These are phyloP conservation scores for Aureobasidium pullulans DNA, from an alignment of 2,329 filamentous ascomycete genomes.

Conservation along the genomic window DNA sequence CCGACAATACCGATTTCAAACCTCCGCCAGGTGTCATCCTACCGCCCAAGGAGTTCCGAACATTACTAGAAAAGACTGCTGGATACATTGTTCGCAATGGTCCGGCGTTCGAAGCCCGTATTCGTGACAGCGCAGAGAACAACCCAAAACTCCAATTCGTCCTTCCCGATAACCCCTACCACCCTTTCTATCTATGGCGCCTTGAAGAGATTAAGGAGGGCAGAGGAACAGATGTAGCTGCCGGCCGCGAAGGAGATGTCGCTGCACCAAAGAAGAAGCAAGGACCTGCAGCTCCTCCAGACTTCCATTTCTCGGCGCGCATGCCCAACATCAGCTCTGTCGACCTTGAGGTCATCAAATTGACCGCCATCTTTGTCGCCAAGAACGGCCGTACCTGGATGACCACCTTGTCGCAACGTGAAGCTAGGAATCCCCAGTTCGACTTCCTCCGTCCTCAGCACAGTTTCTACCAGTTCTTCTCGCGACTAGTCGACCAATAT, in stretches of 20 bases:
- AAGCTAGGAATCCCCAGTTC: conserved; percentile 87
- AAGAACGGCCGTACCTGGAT: conserved; percentile 89
- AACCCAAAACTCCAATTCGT: conserved; percentile 94
- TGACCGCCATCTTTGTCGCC: conserved; percentile 87
- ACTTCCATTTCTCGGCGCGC: conserved; percentile 88
- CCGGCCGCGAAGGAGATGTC: conserved; percentile 63
- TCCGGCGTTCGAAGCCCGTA: conserved; percentile 66
- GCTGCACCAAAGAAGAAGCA: conserved; percentile 56
- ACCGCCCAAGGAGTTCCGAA: conserved; percentile 76
- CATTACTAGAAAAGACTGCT: conserved; percentile 85
- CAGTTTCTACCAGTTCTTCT: conserved; percentile 93
- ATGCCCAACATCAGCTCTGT: conserved; percentile 97
- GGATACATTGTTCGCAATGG: conserved; percentile 73
- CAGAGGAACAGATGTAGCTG: conserved; percentile 68
- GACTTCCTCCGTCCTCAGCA: conserved; percentile 94
- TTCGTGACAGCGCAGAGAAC: conserved; percentile 73
- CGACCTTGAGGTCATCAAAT: conserved; percentile 64
- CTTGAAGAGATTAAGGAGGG: conserved; percentile 78
- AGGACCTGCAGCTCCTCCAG: conserved; percentile 75
- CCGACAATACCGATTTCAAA: conserved; percentile 57
- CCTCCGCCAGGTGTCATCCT: conserved; percentile 77
- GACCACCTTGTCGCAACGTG: conserved; percentile 79
- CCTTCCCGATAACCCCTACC: conserved; percentile 70
- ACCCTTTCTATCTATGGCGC: conserved; percentile 85
- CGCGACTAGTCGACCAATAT: conserved; percentile 87